Evolutionary conservation across 495 filamentous ascomycete genomes (phyloP), one percentile per base, ranked within the genome.

Genomic region (Parathielavia appendiculata): DNA sequence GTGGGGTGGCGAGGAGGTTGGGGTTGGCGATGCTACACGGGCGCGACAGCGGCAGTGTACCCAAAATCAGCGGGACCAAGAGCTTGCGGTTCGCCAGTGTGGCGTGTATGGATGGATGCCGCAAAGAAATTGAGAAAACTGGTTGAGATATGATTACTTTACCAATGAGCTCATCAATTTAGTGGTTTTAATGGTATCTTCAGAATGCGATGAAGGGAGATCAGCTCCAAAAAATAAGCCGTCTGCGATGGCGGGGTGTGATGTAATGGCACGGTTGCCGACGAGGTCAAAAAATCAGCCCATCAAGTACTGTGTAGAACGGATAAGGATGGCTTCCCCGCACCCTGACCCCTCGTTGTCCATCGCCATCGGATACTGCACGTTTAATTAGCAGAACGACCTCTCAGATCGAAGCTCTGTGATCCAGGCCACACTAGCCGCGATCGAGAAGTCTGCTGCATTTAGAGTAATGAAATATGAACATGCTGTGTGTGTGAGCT

Each of bases 181-280:
- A 26, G 19, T 47, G 20, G n/a, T n/a, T n/a, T n/a, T n/a, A 16
- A 26, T 49, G 46, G 34, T 26, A 30, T n/a, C 11, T 23, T 8
- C 4, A 17, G 4, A n/a, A 1, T 17, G 26, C 10, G 35, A 38
- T 38, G 35, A 10, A 9, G 8, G 13, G 13, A 10, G 9, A 14
- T 38, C 4, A 38, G 35, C 1, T 38, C 35, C 8, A 38, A 10
- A 38, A 10, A 32, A 13, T 16, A 48, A 12, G 45, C 30, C 13
- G 23, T 32, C 38, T 52, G 58, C 62, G 64, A 64, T 64, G 54
- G 30, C 35, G 54, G 50, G 35, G 40, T 64, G 47, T 57, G 53
- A 57, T 57, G 57, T 60, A 54, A 60, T 60, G 20, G 13, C 17
- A 22, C 8, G 34, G 17, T 30, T 30, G 11, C 14, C 2, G 20